Base-by-base conservation (phyloP, 2,329 filamentous ascomycete genomes). In the Penicillium thymicola region DNA sequence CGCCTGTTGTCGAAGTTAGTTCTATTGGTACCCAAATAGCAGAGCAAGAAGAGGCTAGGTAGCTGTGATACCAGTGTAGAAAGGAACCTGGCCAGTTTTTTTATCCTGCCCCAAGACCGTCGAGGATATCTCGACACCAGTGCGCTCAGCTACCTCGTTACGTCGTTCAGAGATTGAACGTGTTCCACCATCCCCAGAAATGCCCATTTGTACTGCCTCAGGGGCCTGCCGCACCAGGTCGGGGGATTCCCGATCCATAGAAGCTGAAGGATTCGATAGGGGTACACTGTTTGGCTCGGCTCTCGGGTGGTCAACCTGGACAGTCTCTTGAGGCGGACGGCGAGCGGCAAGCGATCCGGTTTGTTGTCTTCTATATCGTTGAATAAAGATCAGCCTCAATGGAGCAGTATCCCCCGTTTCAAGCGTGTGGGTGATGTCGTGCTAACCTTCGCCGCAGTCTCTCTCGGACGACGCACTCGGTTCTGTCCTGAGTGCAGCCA, bases 61-160 rank as follows among this genome's bases (percentile, higher is more conserved):
- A 36, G 5, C 32, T 36, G 6, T 36, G 6, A 21, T 38, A 69
- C 67, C 67, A 5, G 65, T 57, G 43, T 69, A 69, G 28, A 67
- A 68, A 16, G 63, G 63, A 3, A 65, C 63, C 47, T 66, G 54
- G 6, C 63, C 61, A 18, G 28, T 49, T 41, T 52, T 59, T 44
- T 59, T 43, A 13, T 55, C 59, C 23, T 59, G 52, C 1, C 64
- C 65, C 28, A 69, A 51, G 4, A 63, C 64, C 9, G 65, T 60
- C 2, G 61, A 60, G 0, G 65, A 60, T 37, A 71, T 68, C 46
- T 69, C 61, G 25, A 66, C 52, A n/a, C 62, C 59, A 51, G 60
- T 64, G 16, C 60, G 61, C 55, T 66, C 62, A 6, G 32, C 32
- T 59, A 65, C 66, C 30, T 65, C 58, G 55, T 59, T 28, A 53